These are phyloP conservation scores for Tricholoma furcatifolium DNA, from an alignment of 768 basidiomycete species.

Conservation along the genomic window DNA sequence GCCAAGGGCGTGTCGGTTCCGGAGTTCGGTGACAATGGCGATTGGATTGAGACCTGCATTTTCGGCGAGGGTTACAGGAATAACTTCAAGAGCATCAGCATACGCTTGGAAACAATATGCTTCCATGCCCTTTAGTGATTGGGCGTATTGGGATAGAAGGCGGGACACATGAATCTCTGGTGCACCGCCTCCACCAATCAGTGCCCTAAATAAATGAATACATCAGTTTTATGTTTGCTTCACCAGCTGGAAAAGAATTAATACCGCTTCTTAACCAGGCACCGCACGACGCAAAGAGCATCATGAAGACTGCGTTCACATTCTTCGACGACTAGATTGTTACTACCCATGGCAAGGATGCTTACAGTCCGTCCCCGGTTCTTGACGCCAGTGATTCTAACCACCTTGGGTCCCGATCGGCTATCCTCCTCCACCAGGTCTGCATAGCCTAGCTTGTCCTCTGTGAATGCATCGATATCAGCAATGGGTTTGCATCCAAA, in stretches of 20 bases:
- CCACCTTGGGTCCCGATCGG: constrained; percentile 83
- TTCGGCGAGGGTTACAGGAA: constrained; percentile 96
- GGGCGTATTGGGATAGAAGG: constrained; percentile 84
- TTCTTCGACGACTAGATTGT: constrained; percentile 92
- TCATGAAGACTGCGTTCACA: constrained; percentile 97
- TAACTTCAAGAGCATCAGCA: constrained; percentile 96
- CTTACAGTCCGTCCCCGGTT: constrained; percentile 93
- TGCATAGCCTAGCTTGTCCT: constrained; percentile 96
- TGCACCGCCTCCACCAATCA: constrained; percentile 95
- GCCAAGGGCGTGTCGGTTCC: constrained; percentile 95
- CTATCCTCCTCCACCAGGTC: constrained; percentile 92
- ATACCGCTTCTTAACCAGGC: constrained; percentile 96
- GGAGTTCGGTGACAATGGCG: constrained; percentile 94
- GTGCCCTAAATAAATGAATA: constrained; percentile 46
- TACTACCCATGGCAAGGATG: constrained; percentile 92
- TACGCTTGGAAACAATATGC: constrained; percentile 99
- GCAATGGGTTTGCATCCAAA: constrained; percentile 95
- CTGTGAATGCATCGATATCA: constrained; percentile 96
- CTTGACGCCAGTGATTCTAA: constrained; percentile 92
- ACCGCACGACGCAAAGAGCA: constrained; percentile 97
- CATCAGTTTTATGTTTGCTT: constrained; percentile 21
- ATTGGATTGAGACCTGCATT: constrained; percentile 99
- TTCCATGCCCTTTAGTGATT: constrained; percentile 96
- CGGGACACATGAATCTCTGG: constrained; percentile 98
- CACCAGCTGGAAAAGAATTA: constrained; percentile 16